These are phyloP conservation scores for Tolypocladium capitatum DNA, from an alignment of 2,329 filamentous ascomycete species.

Conservation along the genomic window DNA sequence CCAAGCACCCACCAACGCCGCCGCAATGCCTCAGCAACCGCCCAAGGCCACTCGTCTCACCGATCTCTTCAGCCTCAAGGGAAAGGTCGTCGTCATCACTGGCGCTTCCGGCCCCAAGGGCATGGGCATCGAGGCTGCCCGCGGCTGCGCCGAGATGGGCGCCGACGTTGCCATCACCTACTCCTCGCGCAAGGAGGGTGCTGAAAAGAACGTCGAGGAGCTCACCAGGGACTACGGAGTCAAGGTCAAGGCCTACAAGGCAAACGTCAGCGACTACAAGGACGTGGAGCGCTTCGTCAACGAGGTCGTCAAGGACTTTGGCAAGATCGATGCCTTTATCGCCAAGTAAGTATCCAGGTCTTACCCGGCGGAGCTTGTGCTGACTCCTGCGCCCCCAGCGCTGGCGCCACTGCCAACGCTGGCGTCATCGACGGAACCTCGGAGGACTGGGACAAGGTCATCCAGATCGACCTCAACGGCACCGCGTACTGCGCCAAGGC, in stretches of 20 bases:
- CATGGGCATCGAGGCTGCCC: conserved; percentile 56
- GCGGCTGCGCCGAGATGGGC: conserved; percentile 58
- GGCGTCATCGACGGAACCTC: conserved; percentile 56
- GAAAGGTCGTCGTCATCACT: conserved; percentile 58
- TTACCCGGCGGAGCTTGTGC: background rate
- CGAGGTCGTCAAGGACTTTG: conserved; percentile 60
- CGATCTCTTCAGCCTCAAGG: conserved; percentile 60
- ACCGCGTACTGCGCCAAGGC: conserved; percentile 55
- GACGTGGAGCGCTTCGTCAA: conserved; percentile 39
- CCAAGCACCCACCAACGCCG: background rate
- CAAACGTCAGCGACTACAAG: conserved; percentile 40
- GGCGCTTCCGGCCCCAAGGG: conserved; percentile 57
- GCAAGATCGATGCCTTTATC: conserved; percentile 60
- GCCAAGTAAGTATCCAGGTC: conserved; percentile 46
- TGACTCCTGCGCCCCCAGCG: conserved; percentile 18
- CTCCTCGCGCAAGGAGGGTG: conserved; percentile 55
- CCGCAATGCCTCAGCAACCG: conserved; percentile 39
- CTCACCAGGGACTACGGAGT: conserved; percentile 54
- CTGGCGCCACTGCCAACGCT: conserved; percentile 54
- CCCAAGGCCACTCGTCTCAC: conserved; percentile 44
- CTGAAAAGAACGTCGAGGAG: conserved; percentile 51
- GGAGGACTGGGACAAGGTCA: conserved; percentile 52
- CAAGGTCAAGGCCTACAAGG: conserved; percentile 48
- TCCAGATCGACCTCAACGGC: conserved; percentile 51
- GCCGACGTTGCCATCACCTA: conserved; percentile 61